Evolutionary conservation across 495 filamentous ascomycete species (phyloP).

Genomic region (Penicillium simplicissimum): DNA sequence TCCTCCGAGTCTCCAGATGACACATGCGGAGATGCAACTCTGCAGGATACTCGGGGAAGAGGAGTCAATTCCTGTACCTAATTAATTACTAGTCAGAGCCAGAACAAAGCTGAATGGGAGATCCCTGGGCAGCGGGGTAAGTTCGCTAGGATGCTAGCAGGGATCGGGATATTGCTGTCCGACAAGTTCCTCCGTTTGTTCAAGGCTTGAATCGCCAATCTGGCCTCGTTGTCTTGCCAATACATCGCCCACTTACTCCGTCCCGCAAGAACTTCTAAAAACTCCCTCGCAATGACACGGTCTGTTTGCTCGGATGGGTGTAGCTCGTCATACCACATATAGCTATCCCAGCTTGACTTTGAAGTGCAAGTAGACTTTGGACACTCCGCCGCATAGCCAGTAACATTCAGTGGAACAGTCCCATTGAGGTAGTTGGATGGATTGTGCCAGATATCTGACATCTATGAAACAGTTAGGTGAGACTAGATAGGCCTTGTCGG

Average conservation of each 20-base stretch:
- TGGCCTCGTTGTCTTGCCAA: background rate
- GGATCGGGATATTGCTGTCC: background rate
- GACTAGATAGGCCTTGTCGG: background rate
- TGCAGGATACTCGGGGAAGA: background rate
- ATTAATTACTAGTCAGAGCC: background rate
- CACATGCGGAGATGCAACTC: background rate
- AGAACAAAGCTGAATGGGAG: background rate
- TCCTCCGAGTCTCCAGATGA: background rate
- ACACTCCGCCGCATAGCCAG: background rate
- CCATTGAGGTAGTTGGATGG: background rate
- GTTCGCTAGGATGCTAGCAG: background rate
- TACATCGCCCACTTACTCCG: background rate
- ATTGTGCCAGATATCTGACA: slow-evolving; percentile 1
- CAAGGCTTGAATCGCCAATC: background rate
- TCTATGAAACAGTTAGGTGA: background rate
- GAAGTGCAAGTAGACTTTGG: background rate
- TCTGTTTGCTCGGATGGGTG: slow-evolving; percentile 1
- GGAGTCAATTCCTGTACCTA: background rate
- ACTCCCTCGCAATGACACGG: slow-evolving; percentile 1
- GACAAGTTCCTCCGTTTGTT: background rate
- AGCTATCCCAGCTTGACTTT: background rate
- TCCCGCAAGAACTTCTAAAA: background rate
- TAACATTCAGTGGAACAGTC: background rate
- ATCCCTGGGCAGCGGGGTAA: background rate
- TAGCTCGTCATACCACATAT: slow-evolving; percentile 4